Conservation (phyloP, 352 stramenopile genomes). For the Salisapilia sapeloensis region DNA sequence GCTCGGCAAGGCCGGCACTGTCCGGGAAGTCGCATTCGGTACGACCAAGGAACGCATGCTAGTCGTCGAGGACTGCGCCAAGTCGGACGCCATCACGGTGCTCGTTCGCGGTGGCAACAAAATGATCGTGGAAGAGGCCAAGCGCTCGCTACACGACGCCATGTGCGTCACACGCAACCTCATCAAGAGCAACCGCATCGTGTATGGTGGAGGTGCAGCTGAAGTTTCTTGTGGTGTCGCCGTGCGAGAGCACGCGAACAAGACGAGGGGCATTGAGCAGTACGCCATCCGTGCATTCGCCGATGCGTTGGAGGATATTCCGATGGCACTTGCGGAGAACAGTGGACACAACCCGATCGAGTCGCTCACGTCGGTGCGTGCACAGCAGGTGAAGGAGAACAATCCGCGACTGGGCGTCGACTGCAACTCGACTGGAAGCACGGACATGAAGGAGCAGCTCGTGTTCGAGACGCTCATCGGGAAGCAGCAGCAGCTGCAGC, state of each 20-base stretch:
- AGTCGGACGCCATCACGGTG: slow-evolving; percentile 96
- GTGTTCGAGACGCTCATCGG: slow-evolving; percentile 99
- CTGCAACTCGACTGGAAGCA: slow-evolving; percentile 87
- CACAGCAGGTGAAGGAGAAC: slow-evolving; percentile 86
- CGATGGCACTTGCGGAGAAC: slow-evolving; percentile 99
- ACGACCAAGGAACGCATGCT: slow-evolving; percentile 97
- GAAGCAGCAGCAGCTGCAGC: slow-evolving; percentile 98
- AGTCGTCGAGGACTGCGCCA: slow-evolving; percentile 96
- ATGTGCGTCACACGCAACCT: slow-evolving; percentile 99
- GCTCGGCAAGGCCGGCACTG: slow-evolving; percentile 86
- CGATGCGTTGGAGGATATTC: slow-evolving; percentile 97
- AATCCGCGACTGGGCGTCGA: slow-evolving; percentile 94
- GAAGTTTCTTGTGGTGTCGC: slow-evolving; percentile 97
- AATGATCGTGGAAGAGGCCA: slow-evolving; percentile 99
- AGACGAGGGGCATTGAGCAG: slow-evolving; percentile 79
- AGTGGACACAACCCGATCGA: slow-evolving; percentile 95
- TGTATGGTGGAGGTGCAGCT: slow-evolving; percentile 95
- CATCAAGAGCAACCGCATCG: slow-evolving; percentile 98
- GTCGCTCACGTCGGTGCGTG: slow-evolving; percentile 94
- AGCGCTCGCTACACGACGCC: slow-evolving; percentile 98
- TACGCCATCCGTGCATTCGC: slow-evolving; percentile 98
- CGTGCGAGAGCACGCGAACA: slow-evolving; percentile 80
- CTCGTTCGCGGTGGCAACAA: slow-evolving; percentile 98
- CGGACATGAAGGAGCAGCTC: slow-evolving; percentile 96
- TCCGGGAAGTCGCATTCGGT: slow-evolving; percentile 95